Percentiles rank a stretch among this genome's conserved stretches.
Conservation (phyloP, 306 rosid genomes). For the Sicyos edulis region DNA sequence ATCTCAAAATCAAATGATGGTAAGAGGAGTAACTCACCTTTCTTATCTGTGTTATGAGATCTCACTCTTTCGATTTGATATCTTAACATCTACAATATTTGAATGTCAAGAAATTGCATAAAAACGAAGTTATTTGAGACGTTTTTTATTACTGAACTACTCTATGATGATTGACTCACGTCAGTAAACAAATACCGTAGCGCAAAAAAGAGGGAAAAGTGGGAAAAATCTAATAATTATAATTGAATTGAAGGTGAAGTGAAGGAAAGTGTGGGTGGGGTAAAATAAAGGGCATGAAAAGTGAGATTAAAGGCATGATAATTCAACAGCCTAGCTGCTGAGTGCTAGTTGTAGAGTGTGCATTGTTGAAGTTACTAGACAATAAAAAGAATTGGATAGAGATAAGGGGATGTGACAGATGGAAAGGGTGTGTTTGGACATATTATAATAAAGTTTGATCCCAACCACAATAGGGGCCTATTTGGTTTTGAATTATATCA, state of each 20-base stretch:
- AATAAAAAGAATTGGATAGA: not conserved
- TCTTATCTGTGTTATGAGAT: too few species aligned
- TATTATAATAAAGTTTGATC: slow-evolving; percentile 6
- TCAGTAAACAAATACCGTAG: not conserved
- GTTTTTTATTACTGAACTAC: too few species aligned
- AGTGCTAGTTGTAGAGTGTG: not conserved
- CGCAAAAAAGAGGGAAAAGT: not conserved
- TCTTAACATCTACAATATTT: too few species aligned
- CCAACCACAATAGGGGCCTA: slow-evolving; percentile 26
- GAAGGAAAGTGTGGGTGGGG: not conserved
- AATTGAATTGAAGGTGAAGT: not conserved
- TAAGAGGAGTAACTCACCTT: too few species aligned
- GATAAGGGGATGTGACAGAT: slow-evolving; percentile 39
- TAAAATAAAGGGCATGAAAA: not conserved
- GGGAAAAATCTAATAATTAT: not conserved
- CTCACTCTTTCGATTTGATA: too few species aligned
- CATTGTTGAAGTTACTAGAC: not conserved
- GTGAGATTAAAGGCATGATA: not conserved
- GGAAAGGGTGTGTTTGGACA: slow-evolving; percentile 39
- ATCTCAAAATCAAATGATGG: too few species aligned
- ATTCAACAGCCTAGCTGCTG: not conserved
- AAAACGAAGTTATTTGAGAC: too few species aligned
- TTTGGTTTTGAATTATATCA: not conserved
- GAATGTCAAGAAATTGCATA: too few species aligned
- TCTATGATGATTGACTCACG: too few species aligned